Percentiles rank a stretch among this genome's conserved stretches.
phyloP scores from a whole-genome alignment of 331 rosid species.

The Malus hybrid region DNA sequence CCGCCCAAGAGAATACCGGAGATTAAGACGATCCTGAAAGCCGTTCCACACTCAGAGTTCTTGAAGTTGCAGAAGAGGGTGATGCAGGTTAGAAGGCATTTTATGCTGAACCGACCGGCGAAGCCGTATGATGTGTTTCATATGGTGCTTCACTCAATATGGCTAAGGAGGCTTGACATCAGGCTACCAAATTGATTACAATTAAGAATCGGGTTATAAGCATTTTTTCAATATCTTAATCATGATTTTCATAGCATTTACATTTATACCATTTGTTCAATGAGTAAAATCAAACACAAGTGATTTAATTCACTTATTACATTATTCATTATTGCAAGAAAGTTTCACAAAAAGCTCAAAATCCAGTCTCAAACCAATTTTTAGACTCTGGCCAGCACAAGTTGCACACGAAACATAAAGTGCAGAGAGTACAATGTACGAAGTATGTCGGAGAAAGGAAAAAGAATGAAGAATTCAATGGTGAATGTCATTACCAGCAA shows the following conservation, averaged over 20 bases:
- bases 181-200: slow-evolving; percentile 5
- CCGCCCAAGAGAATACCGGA: slow-evolving; percentile 22
- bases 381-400: not conserved
- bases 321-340: not conserved
- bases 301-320: not conserved
- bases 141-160: slow-evolving; percentile 28
- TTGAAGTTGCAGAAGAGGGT: slow-evolving; percentile 21
- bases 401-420: not conserved
- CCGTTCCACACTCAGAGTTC: not conserved
- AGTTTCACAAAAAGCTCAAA: not conserved
- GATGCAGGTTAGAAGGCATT: slow-evolving; percentile 22
- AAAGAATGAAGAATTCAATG: slow-evolving; percentile 18
- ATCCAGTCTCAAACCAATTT: not conserved
- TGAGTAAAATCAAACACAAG: not conserved
- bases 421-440: not conserved
- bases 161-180: slow-evolving; percentile 26
- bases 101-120: slow-evolving; percentile 26
- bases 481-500: slow-evolving; percentile 45
- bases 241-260: not conserved
- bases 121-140: slow-evolving; percentile 21
- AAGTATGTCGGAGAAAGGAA: not conserved
- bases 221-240: not conserved
- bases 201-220: not conserved
- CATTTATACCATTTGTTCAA: not conserved
- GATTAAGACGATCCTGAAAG: slow-evolving; percentile 22